A percentile compares a stretch with the other conserved stretches of the same genome.
Conservation (phyloP, 768 basidiomycete genomes). For the Saitozyma sp. region DNA sequence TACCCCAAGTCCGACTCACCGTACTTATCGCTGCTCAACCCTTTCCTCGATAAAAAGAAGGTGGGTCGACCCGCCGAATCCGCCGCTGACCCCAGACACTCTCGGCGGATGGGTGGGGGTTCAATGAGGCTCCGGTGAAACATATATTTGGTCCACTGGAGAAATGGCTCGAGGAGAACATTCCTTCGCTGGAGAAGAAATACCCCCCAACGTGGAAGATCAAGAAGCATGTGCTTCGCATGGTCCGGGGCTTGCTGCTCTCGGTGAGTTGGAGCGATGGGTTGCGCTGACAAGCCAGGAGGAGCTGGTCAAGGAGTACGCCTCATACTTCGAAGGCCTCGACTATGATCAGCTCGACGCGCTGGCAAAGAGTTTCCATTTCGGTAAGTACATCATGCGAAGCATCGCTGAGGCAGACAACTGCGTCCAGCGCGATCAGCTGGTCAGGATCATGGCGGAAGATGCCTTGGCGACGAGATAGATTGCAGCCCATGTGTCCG, state of each 20-base stretch:
- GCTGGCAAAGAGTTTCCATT: too few relatives aligned
- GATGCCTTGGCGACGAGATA: too few relatives aligned
- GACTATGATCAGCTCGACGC: too few relatives aligned
- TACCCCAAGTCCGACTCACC: constrained; percentile 66
- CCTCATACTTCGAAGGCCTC: too few relatives aligned
- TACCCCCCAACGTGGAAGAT: constrained; percentile 35
- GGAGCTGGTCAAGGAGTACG: too few relatives aligned
- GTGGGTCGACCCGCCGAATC: constrained; percentile 17
- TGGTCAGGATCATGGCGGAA: too few relatives aligned
- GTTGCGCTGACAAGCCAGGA: too few relatives aligned
- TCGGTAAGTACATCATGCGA: too few relatives aligned
- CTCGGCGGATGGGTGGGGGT: constrained; percentile 77
- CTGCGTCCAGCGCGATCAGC: too few relatives aligned
- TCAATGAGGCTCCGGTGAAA: constrained; percentile 62
- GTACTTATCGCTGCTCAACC: constrained; percentile 68
- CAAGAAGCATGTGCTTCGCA: constrained; percentile 47
- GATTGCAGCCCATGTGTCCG: too few relatives aligned
- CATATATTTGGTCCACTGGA: constrained; percentile 67
- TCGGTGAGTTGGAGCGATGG: constrained; percentile 56
- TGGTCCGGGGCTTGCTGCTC: constrained; percentile 68
- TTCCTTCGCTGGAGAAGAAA: constrained; percentile 55
- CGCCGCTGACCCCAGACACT: neutral
- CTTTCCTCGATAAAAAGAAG: constrained; percentile 76
- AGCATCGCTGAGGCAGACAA: too few relatives aligned
- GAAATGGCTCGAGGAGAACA: constrained; percentile 54